A percentile compares a stretch with the other conserved stretches of the same genome.
phyloP scores from a whole-genome alignment of 208 protist genomes.

The Plasmodiophora brassicae region DNA sequence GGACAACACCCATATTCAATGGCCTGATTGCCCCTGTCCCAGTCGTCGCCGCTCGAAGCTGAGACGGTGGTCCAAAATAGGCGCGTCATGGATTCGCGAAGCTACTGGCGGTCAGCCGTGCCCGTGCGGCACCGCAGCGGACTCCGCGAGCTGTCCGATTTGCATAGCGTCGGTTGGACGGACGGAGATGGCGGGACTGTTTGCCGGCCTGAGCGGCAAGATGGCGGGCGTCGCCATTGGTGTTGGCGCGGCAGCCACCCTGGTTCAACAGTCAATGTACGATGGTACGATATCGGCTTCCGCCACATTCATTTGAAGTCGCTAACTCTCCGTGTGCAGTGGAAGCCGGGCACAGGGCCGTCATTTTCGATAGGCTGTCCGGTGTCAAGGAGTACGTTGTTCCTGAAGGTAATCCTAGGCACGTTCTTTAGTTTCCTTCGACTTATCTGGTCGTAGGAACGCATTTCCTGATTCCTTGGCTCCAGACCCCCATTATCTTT shows the following conservation, averaged over 20 bases:
- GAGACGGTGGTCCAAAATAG: too few relatives aligned
- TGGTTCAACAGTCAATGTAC: slow-evolving; percentile 24
- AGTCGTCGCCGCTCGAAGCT: too few relatives aligned
- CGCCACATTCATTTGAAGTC: not conserved
- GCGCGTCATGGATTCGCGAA: too few relatives aligned
- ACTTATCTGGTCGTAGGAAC: slow-evolving; percentile 38
- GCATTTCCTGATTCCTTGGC: slow-evolving; percentile 77
- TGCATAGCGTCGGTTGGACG: too few relatives aligned
- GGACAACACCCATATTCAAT: too few relatives aligned
- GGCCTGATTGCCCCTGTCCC: too few relatives aligned
- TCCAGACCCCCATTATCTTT: slow-evolving; percentile 91
- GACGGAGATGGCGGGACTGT: not conserved
- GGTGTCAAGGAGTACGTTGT: slow-evolving; percentile 82
- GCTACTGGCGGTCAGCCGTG: too few relatives aligned
- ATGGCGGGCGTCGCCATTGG: slow-evolving; percentile 10
- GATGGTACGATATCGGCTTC: not conserved
- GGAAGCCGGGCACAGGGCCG: slow-evolving; percentile 86
- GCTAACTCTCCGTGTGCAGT: slow-evolving; percentile 57
- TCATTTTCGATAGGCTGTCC: slow-evolving; percentile 91
- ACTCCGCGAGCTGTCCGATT: too few relatives aligned
- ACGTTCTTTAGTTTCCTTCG: not conserved
- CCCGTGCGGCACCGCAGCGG: too few relatives aligned
- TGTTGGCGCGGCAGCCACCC: not conserved
- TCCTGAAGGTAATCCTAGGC: slow-evolving; percentile 31
- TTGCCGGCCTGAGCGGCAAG: not conserved